phyloP scores from a whole-genome alignment of 2,329 filamentous ascomycete species.

The Phoma herbarum region DNA sequence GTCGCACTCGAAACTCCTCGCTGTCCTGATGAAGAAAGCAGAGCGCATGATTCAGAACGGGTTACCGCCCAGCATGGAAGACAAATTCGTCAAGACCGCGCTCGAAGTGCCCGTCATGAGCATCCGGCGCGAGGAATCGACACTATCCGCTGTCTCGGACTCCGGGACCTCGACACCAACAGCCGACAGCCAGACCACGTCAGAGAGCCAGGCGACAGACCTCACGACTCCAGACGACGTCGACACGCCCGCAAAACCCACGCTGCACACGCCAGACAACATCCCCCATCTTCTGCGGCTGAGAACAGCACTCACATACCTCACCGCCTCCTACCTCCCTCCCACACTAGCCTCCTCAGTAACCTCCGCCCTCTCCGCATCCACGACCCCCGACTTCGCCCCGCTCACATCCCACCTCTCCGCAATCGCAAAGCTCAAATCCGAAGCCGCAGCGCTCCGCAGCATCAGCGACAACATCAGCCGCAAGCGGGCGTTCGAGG shows the following conservation, averaged over 20 bases:
- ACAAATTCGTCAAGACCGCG: conserved; percentile 78
- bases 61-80: conserved; percentile 83
- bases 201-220: not conserved
- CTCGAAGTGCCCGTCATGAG: conserved; percentile 79
- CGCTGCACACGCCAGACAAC: conserved; percentile 49
- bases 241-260: conserved; percentile 16
- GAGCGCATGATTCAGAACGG: conserved; percentile 69
- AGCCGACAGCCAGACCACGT: conserved; percentile 18
- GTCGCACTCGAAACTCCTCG: conserved; percentile 74
- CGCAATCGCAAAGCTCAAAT: conserved; percentile 71
- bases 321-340: conserved; percentile 68
- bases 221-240: not conserved
- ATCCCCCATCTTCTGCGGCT: conserved; percentile 70
- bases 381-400: conserved; percentile 68
- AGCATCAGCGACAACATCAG: conserved; percentile 72
- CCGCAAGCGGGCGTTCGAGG: conserved; percentile 65
- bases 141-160: conserved; percentile 37
- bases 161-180: conserved; percentile 21
- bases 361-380: conserved; percentile 51
- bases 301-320: conserved; percentile 70
- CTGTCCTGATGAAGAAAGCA: conserved; percentile 75
- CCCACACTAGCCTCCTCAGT: conserved; percentile 47
- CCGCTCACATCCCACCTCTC: conserved; percentile 75
- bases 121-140: conserved; percentile 67
- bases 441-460: conserved; percentile 74